A percentile compares a stretch with the other conserved stretches of the same genome.
Evolutionary conservation across 2,329 filamentous ascomycete species (phyloP).

Genomic region (Plectosphaerella sp.): DNA sequence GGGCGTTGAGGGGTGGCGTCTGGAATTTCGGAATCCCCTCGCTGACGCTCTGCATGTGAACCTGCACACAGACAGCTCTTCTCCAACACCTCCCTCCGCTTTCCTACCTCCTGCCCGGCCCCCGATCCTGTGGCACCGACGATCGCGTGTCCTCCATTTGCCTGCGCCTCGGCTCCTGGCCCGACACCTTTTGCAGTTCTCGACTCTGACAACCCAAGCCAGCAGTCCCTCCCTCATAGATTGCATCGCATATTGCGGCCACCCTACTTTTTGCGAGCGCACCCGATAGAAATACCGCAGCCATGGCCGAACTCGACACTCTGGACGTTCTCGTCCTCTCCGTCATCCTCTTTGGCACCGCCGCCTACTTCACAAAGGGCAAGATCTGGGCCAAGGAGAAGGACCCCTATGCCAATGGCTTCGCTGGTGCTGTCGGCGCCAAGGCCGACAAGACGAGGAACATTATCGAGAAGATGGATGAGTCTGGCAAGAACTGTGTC

Average conservation of each 20-base stretch:
- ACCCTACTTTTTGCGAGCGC: conserved; percentile 2
- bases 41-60: not conserved
- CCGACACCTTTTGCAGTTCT: not conserved
- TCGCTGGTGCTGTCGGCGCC: conserved; percentile 62
- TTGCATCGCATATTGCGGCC: not conserved
- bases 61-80: not conserved
- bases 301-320: conserved; percentile 94
- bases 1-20: too few species aligned
- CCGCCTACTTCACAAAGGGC: conserved; percentile 97
- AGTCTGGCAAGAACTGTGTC: conserved; percentile 93
- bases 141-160: not conserved
- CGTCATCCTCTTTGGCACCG: conserved; percentile 76
- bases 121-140: not conserved
- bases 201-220: not conserved
- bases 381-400: conserved; percentile 86
- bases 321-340: conserved; percentile 90
- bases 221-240: not conserved
- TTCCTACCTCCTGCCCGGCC: not conserved
- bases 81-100: not conserved
- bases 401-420: conserved; percentile 79
- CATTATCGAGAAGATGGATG: conserved; percentile 93
- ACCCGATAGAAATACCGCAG: conserved; percentile 21
- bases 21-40: not conserved
- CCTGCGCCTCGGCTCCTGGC: not conserved
- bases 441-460: conserved; percentile 85